phyloP scores from a whole-genome alignment of 2,329 filamentous ascomycete genomes.

The Colletotrichum chrysophilum region DNA sequence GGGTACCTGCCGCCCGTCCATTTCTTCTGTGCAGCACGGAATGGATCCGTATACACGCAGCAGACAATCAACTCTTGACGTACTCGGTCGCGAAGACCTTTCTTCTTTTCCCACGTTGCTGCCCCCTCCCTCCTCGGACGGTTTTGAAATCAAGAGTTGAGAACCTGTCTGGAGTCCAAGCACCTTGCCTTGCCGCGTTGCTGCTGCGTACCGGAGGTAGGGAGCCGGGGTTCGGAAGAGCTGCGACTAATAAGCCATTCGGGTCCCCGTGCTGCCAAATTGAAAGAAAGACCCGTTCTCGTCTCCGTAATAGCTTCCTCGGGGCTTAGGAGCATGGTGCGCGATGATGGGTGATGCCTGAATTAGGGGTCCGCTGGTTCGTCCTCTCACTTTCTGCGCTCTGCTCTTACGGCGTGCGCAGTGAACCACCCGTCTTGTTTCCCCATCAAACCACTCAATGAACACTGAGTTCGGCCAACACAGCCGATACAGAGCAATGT shows the following conservation, averaged over 20 bases:
- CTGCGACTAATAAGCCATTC: neutral
- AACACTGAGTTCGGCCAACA: neutral
- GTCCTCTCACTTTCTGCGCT: neutral
- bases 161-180: neutral
- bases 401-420: too few species aligned
- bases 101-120: neutral
- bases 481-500: neutral
- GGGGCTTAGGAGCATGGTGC: neutral
- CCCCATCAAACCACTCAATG: neutral
- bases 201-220: neutral
- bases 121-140: neutral
- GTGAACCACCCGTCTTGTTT: neutral
- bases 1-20: neutral
- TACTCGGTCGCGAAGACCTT: neutral
- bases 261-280: neutral
- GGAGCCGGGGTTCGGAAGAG: neutral
- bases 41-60: neutral
- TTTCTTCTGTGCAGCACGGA: neutral
- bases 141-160: neutral
- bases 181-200: neutral
- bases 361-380: neutral
- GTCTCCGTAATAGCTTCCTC: neutral
- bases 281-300: neutral
- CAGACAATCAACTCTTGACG: neutral
- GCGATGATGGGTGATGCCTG: slow-evolving; percentile 3